Percentiles rank a stretch among this genome's conserved stretches.
phyloP scores from a whole-genome alignment of 2,329 filamentous ascomycete species.

The Penicillium palitans region DNA sequence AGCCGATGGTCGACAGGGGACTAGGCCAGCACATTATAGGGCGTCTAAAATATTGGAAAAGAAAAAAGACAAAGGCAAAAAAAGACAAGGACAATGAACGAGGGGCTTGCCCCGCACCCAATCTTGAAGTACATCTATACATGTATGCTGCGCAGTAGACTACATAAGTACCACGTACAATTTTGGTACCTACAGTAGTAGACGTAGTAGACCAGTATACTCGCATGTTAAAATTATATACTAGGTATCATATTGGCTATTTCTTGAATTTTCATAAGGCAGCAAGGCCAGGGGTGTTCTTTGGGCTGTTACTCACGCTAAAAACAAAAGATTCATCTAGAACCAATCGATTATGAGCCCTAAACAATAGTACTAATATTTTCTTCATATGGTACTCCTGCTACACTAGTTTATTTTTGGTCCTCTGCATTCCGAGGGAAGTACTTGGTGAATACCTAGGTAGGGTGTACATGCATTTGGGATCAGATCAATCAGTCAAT shows the following conservation, averaged over 20 bases:
- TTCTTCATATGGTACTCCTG: conserved; percentile 2
- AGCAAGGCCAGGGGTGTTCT: conserved; percentile 9
- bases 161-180: conserved; percentile 1
- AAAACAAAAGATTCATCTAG: conserved; percentile 22
- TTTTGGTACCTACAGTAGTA: conserved; percentile 8
- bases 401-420: not conserved
- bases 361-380: conserved; percentile 3
- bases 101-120: conserved; percentile 5
- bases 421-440: not conserved
- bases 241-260: conserved; percentile 10
- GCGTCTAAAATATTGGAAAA: not conserved
- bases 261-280: conserved; percentile 6
- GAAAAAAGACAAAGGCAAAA: too few species aligned
- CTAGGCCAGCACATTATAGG: conserved; percentile 10
- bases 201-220: not conserved
- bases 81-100: not conserved
- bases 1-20: conserved; percentile 10
- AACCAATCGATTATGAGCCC: conserved; percentile 24
- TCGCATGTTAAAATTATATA: not conserved
- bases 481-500: not conserved
- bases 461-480: not conserved
- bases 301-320: conserved; percentile 15
- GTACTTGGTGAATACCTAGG: too few species aligned
- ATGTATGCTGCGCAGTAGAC: conserved; percentile 6
- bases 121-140: conserved; percentile 3